Evolutionary conservation across 495 filamentous ascomycete species (phyloP).

Genomic region (Aspergillus cavernicola): DNA sequence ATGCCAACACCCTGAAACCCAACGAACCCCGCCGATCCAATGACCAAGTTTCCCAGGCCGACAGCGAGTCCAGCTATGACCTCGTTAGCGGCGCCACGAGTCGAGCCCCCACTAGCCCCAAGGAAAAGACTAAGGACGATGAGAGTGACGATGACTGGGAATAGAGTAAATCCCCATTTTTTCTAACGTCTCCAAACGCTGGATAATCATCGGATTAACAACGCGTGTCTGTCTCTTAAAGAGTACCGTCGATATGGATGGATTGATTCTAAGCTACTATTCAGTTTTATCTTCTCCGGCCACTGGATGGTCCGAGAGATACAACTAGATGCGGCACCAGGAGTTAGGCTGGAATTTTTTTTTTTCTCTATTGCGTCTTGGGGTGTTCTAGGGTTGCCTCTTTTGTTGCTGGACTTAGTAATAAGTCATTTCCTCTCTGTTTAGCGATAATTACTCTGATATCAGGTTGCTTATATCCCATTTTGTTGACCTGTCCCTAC

Average conservation of each 20-base stretch:
- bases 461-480: slow-evolving; percentile 7
- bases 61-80: slow-evolving; percentile 92
- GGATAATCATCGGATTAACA: too few species aligned
- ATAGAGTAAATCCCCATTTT: slow-evolving; percentile 32
- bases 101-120: slow-evolving; percentile 72
- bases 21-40: slow-evolving; percentile 73
- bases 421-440: background rate
- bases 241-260: too few species aligned
- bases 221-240: too few species aligned
- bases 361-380: background rate
- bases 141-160: slow-evolving; percentile 82
- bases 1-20: slow-evolving; percentile 48
- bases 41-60: slow-evolving; percentile 78
- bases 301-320: slow-evolving; percentile 21
- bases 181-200: too few species aligned
- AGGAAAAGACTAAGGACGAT: slow-evolving; percentile 56
- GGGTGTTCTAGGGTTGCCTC: background rate
- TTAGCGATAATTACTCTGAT: slow-evolving; percentile 8
- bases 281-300: slow-evolving; percentile 1
- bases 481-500: background rate
- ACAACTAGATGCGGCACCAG: slow-evolving; percentile 4
- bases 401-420: background rate
- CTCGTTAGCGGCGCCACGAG: slow-evolving; percentile 84
- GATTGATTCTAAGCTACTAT: too few species aligned
- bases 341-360: slow-evolving; percentile 11